Conservation (phyloP, 441 rosid species). For the Bocquillonia castaneifolia region DNA sequence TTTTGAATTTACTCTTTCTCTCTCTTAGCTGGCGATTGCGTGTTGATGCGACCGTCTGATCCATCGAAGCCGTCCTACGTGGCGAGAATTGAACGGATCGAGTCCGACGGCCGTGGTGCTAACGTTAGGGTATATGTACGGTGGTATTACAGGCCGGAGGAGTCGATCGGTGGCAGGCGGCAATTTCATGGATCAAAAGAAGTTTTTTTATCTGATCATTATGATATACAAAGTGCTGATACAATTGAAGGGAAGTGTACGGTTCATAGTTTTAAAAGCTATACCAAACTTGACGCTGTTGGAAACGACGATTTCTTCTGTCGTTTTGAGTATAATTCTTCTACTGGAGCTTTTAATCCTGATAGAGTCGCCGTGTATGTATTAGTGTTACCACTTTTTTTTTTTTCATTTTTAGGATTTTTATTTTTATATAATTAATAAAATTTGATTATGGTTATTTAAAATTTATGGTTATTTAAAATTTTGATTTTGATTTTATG, state of each 20-base stretch:
- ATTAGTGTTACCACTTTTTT: not conserved
- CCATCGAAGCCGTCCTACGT: constrained; percentile 84
- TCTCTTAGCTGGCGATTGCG: constrained; percentile 70
- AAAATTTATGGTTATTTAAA: not conserved
- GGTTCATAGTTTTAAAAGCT: constrained; percentile 81
- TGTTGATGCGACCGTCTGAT: constrained; percentile 87
- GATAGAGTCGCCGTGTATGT: constrained; percentile 95
- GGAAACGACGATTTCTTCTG: constrained; percentile 94
- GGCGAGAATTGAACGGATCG: constrained; percentile 83
- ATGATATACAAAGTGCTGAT: constrained; percentile 80
- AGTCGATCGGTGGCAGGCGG: constrained; percentile 87
- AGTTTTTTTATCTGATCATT: constrained; percentile 85
- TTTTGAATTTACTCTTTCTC: not conserved
- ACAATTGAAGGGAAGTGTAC: constrained; percentile 89
- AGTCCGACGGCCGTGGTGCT: constrained; percentile 67
- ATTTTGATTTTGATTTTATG: not conserved
- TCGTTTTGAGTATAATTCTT: constrained; percentile 89
- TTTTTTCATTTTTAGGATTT: not conserved
- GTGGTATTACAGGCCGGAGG: constrained; percentile 99
- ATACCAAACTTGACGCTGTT: constrained; percentile 77
- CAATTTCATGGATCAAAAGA: constrained; percentile 95
- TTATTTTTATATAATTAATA: not conserved
- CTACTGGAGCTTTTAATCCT: constrained; percentile 81
- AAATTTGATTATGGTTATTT: not conserved
- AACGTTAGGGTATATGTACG: constrained; percentile 70